phyloP scores from a whole-genome alignment of 805 yeast species.

The Danielia oregonensis region DNA sequence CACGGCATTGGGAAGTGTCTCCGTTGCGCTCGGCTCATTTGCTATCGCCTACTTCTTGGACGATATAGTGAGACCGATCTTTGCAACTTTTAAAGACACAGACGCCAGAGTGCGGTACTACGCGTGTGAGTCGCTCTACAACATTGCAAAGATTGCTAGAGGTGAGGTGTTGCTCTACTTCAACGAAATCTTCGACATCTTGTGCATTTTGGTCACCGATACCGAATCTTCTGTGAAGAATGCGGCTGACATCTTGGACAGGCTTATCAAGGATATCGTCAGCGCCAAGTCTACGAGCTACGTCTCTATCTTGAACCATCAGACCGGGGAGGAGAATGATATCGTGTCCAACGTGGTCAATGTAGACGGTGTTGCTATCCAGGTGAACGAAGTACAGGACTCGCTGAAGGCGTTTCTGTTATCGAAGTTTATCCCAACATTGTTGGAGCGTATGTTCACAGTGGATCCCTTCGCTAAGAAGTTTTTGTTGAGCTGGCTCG shows the following conservation, averaged over 20 bases:
- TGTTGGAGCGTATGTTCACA: conserved; percentile 86
- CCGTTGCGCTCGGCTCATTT: conserved; percentile 83
- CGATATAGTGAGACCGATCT: conserved; percentile 84
- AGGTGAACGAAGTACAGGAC: conserved; percentile 56
- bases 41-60: conserved; percentile 82
- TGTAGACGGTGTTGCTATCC: conserved; percentile 55
- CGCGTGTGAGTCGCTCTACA: conserved; percentile 94
- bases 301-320: conserved; percentile 63
- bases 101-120: conserved; percentile 96
- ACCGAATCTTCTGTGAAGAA: conserved; percentile 88
- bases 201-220: conserved; percentile 87
- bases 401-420: conserved; percentile 73
- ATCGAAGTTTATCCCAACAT: conserved; percentile 84
- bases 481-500: conserved; percentile 90
- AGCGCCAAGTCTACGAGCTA: conserved; percentile 91
- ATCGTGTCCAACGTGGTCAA: conserved; percentile 45
- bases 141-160: conserved; percentile 93
- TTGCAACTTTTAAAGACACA: conserved; percentile 94
- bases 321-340: conserved; percentile 28
- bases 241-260: conserved; percentile 90
- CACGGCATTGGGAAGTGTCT: conserved; percentile 93
- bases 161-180: conserved; percentile 90
- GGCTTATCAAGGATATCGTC: conserved; percentile 89
- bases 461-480: conserved; percentile 90
- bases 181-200: conserved; percentile 91